Base-by-base conservation (phyloP, 306 rosid genomes). In the Citrullus amarus region DNA sequence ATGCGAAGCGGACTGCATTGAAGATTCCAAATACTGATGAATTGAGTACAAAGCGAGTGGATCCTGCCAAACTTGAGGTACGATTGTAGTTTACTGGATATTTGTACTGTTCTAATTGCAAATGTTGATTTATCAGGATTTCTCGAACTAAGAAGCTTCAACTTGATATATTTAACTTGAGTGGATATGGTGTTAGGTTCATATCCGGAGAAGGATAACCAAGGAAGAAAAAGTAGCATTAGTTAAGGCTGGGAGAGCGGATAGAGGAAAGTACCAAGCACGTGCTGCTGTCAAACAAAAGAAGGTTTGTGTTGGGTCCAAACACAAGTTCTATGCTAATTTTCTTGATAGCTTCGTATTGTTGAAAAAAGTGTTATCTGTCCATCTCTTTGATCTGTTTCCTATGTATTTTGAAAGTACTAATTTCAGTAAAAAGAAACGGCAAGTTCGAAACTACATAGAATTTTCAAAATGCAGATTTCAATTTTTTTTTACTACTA, bases 191-290 rank as follows among this genome's bases (percentile, higher is more conserved):
- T 34, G 14, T 43, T 79, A 93, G 98, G 94, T 30, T 84, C 97
- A 90, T 81, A 83, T 90, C 28, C 84, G 80, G 84, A 90, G 75
- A 82, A 92, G 82, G 89, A 15, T 90, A 66, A 93, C 67, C 88
- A 92, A 93, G 88, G 96, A 88, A 9, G 94, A 92, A 82, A 90
- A 88, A 76, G 70, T 92, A 85, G 91, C 85, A 30, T 81, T 88
- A 53, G 91, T 92, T 82, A 89, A 80, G 84, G 97, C 88, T 38
- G 98, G 98, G 67, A 88, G 98, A 84, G 97, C 90, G 81, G 98
- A 90, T 8, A 89, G 96, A 88, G 96, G 90, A 79, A 77, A 86
- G 90, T 93, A 90, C 79, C 84, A 82, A 73, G 86, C 98, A 83
- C 83, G 86, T 79, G 80, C 95, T 10, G 96, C 97, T 36, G 84